Base-by-base conservation (phyloP, 768 basidiomycete genomes). In the Tubosaeta sp. region DNA sequence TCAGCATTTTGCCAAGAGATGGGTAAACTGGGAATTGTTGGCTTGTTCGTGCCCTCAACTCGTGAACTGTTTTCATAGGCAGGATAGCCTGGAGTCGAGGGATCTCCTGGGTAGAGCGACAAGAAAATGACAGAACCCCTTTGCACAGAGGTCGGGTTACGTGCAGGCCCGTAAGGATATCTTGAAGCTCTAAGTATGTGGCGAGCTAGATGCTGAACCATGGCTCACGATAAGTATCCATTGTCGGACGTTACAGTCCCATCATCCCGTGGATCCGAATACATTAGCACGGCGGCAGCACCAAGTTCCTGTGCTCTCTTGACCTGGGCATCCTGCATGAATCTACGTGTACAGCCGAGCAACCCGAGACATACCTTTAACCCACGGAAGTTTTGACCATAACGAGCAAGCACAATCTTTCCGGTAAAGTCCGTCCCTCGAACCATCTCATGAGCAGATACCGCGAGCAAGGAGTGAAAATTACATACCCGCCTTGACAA, bases 251-350 rank as follows among this genome's bases (percentile, higher is more conserved):
- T 91, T 18, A 91, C 86, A 49, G 75, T 80, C 3, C 93, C 93
- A 62, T 96, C 91, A 66, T 95, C 92, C 34, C 83, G 83, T 13
- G 86, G 86, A 67, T 96, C 93, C 40, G 84, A 84, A 70, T 90
- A 96, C 44, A 94, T 90, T 45, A 96, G 70, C n/a, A 85, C 78
- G 39, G 84, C 93, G 14, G 75, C 76, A 1, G 91, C 91, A 27
- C 94, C 93, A 16, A 84, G 82, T 54, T 94, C 90, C 66, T 94
- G 80, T 1, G 94, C 93, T 8, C 84, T 83, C 73, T 91, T 83
- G 52, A 94, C 77, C 86, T 93, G 38, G 18, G 46, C 13, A 30
- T 21, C 19, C 18, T 57, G 62, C 81, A 27, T 57, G 16, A 44
- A 56, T 34, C 16, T 38, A 66, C 41, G 27, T 2, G 29, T n/a